Evolutionary conservation across 2,329 filamentous ascomycete species (phyloP), one percentile per base, ranked within the genome.

Genomic region (Venturiaceae sp.): DNA sequence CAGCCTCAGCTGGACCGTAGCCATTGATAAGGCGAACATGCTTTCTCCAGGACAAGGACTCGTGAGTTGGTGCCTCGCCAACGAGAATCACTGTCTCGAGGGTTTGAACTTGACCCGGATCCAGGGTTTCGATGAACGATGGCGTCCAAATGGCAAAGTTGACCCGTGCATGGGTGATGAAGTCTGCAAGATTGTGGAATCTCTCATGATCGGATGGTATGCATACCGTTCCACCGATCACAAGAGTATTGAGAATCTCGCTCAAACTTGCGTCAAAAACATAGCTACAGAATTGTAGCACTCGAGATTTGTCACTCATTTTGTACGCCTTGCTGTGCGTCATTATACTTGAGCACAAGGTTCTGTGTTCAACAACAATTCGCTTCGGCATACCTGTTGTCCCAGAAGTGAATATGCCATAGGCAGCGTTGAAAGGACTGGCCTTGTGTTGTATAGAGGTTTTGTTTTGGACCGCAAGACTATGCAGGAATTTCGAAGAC

Each of bases 321-420:
- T 46, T 19, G 7, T 7, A 6, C 16, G 41, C 41, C 6, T 8
- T 26, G 8, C 41, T 26, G 64, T 85, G 80, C 0, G 77, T 75
- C 3, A 77, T 64, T 7, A 96, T 72, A 58, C 88, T 89, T 69
- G 96, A 91, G 0, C 88, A 87, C 6, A 81, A 90, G 16, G 91
- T 88, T 30, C 78, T 74, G 72, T 96, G 92, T 32, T 89, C 90
- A 32, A 96, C 78, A 2, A 82, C 81, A 23, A 96, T 92, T 0
- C 91, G 92, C 74, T 96, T 96, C 0, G 92, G 92, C 3, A 85
- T 83, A 13, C 92, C 92, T 0, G 91, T 96, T 5, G 90, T 95
- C 2, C 91, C 91, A 53, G 89, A 95, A 0, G 92, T 96, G 69
- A 95, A 96, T 6, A 46, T 19, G n/a, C 6, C 23, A 46, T 8